Conservation (phyloP, 495 filamentous ascomycete genomes). For the Aspergillus cristatus region DNA sequence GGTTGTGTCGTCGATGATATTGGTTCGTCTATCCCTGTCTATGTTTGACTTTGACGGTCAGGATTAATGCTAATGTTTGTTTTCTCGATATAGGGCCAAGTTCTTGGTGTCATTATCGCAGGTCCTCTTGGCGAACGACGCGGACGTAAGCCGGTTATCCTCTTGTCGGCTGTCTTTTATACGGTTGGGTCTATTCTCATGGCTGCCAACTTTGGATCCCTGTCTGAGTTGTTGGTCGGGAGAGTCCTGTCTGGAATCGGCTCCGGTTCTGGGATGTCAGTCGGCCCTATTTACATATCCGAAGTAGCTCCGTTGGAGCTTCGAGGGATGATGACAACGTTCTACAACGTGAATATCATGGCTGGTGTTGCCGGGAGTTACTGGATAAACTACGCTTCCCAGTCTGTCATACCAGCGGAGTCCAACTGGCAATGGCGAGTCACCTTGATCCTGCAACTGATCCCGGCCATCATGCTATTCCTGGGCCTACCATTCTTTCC, state of each 20-base stretch:
- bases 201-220: conserved; percentile 15
- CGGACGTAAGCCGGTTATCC: conserved; percentile 14
- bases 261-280: conserved; percentile 66
- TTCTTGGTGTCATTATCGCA: conserved; percentile 12
- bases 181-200: conserved; percentile 15
- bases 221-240: conserved; percentile 47
- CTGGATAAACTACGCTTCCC: conserved; percentile 59
- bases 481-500: conserved; percentile 61
- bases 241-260: conserved; percentile 64
- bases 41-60: not conserved
- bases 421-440: conserved; percentile 56
- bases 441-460: conserved; percentile 49
- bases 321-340: conserved; percentile 59
- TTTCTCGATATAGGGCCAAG: conserved; percentile 6
- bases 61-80: not conserved
- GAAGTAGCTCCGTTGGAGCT: conserved; percentile 40
- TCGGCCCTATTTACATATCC: conserved; percentile 60
- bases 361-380: conserved; percentile 72
- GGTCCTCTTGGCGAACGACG: conserved; percentile 13
- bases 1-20: conserved; percentile 16
- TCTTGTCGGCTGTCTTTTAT: conserved; percentile 12
- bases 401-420: conserved; percentile 30
- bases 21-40: conserved; percentile 7
- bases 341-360: conserved; percentile 70
- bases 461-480: conserved; percentile 49